Evolutionary conservation across 2,329 filamentous ascomycete genomes (phyloP), one percentile per base, ranked within the genome.

Genomic region (Colletotrichum cereale): DNA sequence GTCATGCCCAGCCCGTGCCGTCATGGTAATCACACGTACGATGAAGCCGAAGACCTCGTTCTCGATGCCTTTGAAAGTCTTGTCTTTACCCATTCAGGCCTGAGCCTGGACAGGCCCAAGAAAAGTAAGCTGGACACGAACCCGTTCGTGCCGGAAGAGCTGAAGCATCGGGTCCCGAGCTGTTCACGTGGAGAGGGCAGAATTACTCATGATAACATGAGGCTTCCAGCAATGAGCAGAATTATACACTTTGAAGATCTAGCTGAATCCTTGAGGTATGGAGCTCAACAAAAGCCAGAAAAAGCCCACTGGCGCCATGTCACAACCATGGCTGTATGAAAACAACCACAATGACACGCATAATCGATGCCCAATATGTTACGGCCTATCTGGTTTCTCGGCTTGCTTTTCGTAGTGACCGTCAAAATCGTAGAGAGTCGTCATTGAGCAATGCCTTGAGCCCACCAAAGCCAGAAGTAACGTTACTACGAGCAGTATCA

Each of bases 61-160:
- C 69, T 72, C 21, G 69, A 69, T 44, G 69, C 69, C 36, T 65
- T 72, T 36, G 69, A 72, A 52, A 47, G 57, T n/a, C 16, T 71
- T 18, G 65, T 58, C 5, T 21, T 71, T 24, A 56, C 52, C 3
- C 57, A 67, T 10, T 53, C 58, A 5, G 96, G 95, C 0, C 85
- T 98, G 16, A 86, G 86, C 77, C 87, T 80, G 79, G 81, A 82
- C 26, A 82, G 82, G 75, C 78, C 80, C 40, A 76, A 80, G 69
- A 85, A 86, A 73, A 57, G 68, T 71, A 29, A 44, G 26, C 86
- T 5, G 90, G 90, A 66, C 90, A 92, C 74, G 90, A 92, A 71
- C 90, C 90, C 29, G 86, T 86, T 29, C 91, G 91, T 78, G 86
- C 87, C 2, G 88, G 86, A 38, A 38, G 14, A 11, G 10, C 14